phyloP scores from a whole-genome alignment of 2,329 filamentous ascomycete species.

The Diaporthe capsici region DNA sequence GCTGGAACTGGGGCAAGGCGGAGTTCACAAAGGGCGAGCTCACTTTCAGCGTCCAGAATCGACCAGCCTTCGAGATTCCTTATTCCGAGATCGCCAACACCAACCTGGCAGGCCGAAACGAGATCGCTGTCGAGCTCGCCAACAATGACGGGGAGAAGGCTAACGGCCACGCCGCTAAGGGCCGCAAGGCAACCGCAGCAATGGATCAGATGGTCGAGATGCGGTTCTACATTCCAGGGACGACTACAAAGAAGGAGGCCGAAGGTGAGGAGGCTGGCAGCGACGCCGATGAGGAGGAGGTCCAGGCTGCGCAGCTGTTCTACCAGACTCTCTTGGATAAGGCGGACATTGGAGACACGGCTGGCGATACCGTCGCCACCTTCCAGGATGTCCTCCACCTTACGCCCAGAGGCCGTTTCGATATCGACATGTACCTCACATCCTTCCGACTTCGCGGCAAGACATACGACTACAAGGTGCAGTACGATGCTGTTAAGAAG shows the following conservation, averaged over 20 bases:
- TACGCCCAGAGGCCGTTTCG: slow-evolving; percentile 98
- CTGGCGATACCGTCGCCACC: slow-evolving; percentile 97
- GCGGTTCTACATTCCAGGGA: slow-evolving; percentile 98
- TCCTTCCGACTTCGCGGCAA: slow-evolving; percentile 98
- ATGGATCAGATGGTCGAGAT: slow-evolving; percentile 97
- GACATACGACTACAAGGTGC: slow-evolving; percentile 99
- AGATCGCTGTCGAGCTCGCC: slow-evolving; percentile 95
- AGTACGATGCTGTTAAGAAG: slow-evolving; percentile 98
- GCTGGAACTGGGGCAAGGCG: slow-evolving; percentile 99
- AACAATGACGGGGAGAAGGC: slow-evolving; percentile 80
- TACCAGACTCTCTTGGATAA: slow-evolving; percentile 99
- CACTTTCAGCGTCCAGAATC: slow-evolving; percentile 96
- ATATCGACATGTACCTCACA: slow-evolving; percentile 99
- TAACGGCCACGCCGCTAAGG: slow-evolving; percentile 82
- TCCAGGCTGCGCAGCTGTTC: slow-evolving; percentile 96
- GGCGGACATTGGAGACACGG: slow-evolving; percentile 98
- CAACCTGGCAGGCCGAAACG: slow-evolving; percentile 96
- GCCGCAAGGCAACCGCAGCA: slow-evolving; percentile 90
- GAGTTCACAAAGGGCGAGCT: slow-evolving; percentile 97
- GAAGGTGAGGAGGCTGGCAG: slow-evolving; percentile 82
- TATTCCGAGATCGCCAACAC: slow-evolving; percentile 99
- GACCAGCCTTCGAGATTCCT: slow-evolving; percentile 95
- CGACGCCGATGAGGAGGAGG: slow-evolving; percentile 81
- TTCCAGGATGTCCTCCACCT: slow-evolving; percentile 98
- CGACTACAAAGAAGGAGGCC: slow-evolving; percentile 81